Evolutionary conservation across 163 green algal species (phyloP).

Genomic region (Trebouxiophyceae sp.): DNA sequence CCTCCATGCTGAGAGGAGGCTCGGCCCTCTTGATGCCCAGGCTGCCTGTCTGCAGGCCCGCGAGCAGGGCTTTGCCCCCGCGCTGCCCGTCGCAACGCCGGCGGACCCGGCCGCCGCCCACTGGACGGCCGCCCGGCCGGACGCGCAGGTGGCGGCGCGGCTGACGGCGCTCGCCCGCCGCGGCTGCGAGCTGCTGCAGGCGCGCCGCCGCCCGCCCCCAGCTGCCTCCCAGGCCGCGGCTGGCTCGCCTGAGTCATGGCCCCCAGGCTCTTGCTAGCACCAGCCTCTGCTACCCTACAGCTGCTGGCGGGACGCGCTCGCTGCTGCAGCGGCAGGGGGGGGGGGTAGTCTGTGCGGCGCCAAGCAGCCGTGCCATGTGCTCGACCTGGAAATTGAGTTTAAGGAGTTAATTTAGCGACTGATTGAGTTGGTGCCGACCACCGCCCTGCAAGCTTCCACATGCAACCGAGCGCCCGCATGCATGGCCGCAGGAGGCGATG

Average conservation of each 20-base stretch:
- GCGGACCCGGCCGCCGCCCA: neutral
- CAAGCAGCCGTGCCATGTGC: neutral
- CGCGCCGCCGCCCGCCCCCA: too few species aligned
- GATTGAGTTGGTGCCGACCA: too few species aligned
- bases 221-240: too few species aligned
- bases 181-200: neutral
- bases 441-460: too few species aligned
- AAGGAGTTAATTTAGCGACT: too few species aligned
- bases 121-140: neutral
- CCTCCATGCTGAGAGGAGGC: too few species aligned
- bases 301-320: neutral
- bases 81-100: neutral
- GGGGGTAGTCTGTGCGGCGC: neutral
- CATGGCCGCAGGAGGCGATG: conserved; percentile 3
- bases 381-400: too few species aligned
- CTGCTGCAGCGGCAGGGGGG: neutral
- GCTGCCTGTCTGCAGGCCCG: neutral
- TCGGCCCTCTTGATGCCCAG: too few species aligned
- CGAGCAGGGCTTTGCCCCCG: neutral
- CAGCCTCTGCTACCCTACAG: neutral
- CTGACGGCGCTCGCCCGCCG: neutral
- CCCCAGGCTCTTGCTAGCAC: too few species aligned
- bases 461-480: neutral
- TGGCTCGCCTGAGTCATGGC: too few species aligned
- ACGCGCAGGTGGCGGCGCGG: neutral